These are phyloP conservation scores for Lactifluus echinatus DNA, from an alignment of 768 basidiomycete species.

Conservation along the genomic window DNA sequence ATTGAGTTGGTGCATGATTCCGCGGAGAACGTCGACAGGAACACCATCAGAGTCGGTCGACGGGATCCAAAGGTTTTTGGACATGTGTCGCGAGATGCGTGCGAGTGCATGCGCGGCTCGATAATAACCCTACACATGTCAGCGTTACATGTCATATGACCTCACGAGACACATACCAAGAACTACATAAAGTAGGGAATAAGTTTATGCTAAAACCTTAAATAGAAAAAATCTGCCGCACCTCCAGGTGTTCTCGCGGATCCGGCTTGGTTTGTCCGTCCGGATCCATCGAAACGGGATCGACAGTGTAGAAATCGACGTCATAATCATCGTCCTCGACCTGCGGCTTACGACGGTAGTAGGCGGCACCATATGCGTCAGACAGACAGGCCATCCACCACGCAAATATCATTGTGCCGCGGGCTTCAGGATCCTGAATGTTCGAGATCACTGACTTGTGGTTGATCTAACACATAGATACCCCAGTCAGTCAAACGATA, in stretches of 20 bases:
- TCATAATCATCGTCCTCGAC: constrained; percentile 80
- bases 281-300: constrained; percentile 45
- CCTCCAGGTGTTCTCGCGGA: constrained; percentile 74
- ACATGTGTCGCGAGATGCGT: constrained; percentile 73
- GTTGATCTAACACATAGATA: constrained; percentile 60
- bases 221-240: constrained; percentile 26
- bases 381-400: constrained; percentile 90
- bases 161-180: constrained; percentile 42
- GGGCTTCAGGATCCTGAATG: constrained; percentile 65
- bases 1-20: constrained; percentile 46
- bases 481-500: background rate
- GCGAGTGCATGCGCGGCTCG: constrained; percentile 78
- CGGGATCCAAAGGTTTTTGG: constrained; percentile 73
- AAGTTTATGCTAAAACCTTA: constrained; percentile 10
- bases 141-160: constrained; percentile 5
- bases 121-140: constrained; percentile 61
- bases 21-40: constrained; percentile 51
- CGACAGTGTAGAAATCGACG: constrained; percentile 78
- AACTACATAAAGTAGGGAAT: constrained; percentile 36
- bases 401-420: constrained; percentile 81
- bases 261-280: constrained; percentile 26
- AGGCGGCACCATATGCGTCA: constrained; percentile 77
- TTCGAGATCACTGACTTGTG: constrained; percentile 70
- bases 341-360: constrained; percentile 77
- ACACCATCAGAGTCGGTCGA: constrained; percentile 70